Evolutionary conservation across 2,329 filamentous ascomycete genomes (phyloP).

Genomic region (Ophiostoma sp.): DNA sequence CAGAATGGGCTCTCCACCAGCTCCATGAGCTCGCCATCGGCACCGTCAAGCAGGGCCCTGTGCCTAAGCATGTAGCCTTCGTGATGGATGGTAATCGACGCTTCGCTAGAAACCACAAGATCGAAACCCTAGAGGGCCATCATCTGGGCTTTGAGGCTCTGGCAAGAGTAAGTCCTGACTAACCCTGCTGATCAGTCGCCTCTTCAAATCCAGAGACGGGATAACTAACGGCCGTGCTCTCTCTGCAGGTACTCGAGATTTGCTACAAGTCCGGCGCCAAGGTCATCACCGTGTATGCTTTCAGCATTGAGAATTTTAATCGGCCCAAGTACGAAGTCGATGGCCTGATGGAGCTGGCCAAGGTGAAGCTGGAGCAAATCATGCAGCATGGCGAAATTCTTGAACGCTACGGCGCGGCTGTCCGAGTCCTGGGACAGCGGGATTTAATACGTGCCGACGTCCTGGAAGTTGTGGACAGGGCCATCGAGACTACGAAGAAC

Average conservation of each 20-base stretch:
- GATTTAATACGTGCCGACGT: conserved; percentile 83
- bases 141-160: conserved; percentile 93
- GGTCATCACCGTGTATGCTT: conserved; percentile 95
- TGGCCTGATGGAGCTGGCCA: conserved; percentile 94
- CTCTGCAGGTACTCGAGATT: conserved; percentile 74
- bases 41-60: conserved; percentile 79
- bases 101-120: conserved; percentile 82
- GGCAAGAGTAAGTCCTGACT: conserved; percentile 60
- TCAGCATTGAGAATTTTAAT: conserved; percentile 99
- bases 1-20: conserved; percentile 78
- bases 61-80: conserved; percentile 95
- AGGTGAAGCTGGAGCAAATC: conserved; percentile 86
- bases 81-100: conserved; percentile 98
- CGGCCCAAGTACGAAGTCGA: conserved; percentile 94
- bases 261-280: conserved; percentile 98
- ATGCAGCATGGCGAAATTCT: conserved; percentile 89
- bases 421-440: conserved; percentile 79
- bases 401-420: conserved; percentile 82
- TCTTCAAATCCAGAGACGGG: neutral
- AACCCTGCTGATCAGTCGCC: neutral
- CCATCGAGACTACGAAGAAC: conserved; percentile 77
- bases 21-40: conserved; percentile 82
- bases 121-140: conserved; percentile 95
- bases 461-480: conserved; percentile 77
- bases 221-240: conserved; percentile 23